Evolutionary conservation across 1,284 basidiomycete genomes (phyloP), one percentile per base, ranked within the genome.

Genomic region (Fistulina hepatica): DNA sequence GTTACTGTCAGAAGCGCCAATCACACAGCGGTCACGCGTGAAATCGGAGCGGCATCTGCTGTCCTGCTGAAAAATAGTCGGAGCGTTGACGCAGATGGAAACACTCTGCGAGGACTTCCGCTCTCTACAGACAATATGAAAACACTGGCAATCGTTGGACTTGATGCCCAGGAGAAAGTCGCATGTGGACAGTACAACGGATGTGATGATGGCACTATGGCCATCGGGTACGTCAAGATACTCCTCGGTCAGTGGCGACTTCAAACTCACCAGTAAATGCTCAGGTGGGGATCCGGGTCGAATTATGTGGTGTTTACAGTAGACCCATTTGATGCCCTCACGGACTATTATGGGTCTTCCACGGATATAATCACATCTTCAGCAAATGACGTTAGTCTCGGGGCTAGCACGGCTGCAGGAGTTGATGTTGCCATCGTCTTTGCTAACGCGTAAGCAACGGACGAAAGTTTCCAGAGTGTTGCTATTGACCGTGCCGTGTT

Each of bases 61-160:
- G 81, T 90, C 5, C 58, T 92, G 19, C 68, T 90, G 16, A 90
- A 91, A 65, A 91, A 91, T 54, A 63, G 58, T 27, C 52, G 59
- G 12, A 54, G 54, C 5, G n/a, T n/a, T n/a, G n/a, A n/a, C n/a
- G 44, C 46, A n/a, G 9, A n/a, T 4, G 16, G 21, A 16, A 59
- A 58, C 48, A 66, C 46, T 33, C n/a, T n/a, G n/a, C n/a, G n/a
- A n/a, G 61, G 44, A 45, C 48, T 52, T 10, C 67, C 73, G 2
- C 58, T 81, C 0, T 69, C 70, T 1, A 56, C 71, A 23, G 57
- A 57, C 3, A 58, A 52, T 16, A 64, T 73, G 8, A 62, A 62
- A 43, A 58, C 54, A 0, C 56, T 67, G 10, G 67, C 66, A 5
- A 56, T 71, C 12, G 51, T 70, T 38, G 68, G 68, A 5, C 55